Evolutionary conservation across 2,329 filamentous ascomycete species (phyloP), one percentile per base, ranked within the genome.

Genomic region (Sporothrix pallida): DNA sequence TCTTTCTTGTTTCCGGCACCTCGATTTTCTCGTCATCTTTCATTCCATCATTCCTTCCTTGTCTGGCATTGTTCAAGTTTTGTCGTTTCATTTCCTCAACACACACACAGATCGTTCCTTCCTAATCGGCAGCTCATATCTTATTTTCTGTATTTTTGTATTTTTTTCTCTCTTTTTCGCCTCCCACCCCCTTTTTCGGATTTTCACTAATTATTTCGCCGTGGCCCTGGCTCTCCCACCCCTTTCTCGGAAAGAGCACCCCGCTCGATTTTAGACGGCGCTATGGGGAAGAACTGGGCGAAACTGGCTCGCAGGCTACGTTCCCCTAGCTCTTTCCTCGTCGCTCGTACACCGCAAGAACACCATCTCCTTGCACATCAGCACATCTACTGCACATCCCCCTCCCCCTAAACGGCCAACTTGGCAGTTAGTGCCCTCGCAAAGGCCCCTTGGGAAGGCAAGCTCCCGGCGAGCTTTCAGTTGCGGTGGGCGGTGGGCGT

Each of bases 351-450:
- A 69, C 67, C 67, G 67, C 67, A 69, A 68, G 44, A 31, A 26
- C 44, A 31, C 17, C 46, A 37, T 26, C 9, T 37, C 7, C 13
- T 56, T 56, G 52, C 60, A 20, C 17, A 46, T 46, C 37, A 26
- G 20, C 54, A 56, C 52, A 23, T 58, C 12, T 26, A 26, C 20
- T 17, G 46, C 63, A 23, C 62, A 48, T 65, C 62, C 62, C 62
- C 42, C 23, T 37, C n/a, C 44, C 13, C 23, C 23, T 15, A 1
- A 31, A 10, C 48, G n/a, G 15, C 46, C 46, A 71, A 48, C 48
- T 71, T 72, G 70, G 70, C 70, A 72, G 56, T 58, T 72, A 72
- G 70, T 72, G 70, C 58, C 58, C 12, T 48, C 58, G 10, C 37
- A 42, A 15, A 15, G 13, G 58, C 52, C 52, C 52, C 52, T 20